Percentiles rank a stretch among this genome's conserved stretches.
Conservation (phyloP, 225 moss, liverwort and hornwort genomes). For the Polytrichum commune region DNA sequence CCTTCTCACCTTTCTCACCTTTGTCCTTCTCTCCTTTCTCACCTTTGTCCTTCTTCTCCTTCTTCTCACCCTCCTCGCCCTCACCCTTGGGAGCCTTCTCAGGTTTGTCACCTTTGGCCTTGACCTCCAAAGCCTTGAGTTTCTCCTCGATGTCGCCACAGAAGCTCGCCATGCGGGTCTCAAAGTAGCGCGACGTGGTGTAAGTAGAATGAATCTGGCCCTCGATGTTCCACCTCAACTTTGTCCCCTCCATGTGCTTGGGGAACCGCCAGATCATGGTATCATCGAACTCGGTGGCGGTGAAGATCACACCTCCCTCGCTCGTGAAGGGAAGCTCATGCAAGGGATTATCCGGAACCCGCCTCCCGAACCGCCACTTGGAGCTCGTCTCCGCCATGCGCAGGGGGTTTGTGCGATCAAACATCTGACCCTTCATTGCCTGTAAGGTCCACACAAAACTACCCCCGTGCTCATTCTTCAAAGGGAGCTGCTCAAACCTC, state of each 20-base stretch:
- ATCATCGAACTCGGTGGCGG: constrained; percentile 23
- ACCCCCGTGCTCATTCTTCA: constrained; percentile 43
- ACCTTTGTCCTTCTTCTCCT: background rate
- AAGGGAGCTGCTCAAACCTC: constrained; percentile 55
- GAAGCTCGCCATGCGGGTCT: constrained; percentile 48
- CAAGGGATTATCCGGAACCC: constrained; percentile 41
- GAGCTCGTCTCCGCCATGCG: constrained; percentile 38
- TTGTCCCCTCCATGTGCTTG: constrained; percentile 34
- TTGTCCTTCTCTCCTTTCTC: background rate
- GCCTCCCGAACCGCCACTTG: constrained; percentile 38
- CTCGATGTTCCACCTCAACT: constrained; percentile 44
- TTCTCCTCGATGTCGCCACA: constrained; percentile 47
- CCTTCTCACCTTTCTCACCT: background rate
- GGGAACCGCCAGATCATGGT: constrained; percentile 61
- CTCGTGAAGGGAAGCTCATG: constrained; percentile 50
- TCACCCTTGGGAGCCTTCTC: constrained; percentile 13
- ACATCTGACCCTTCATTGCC: constrained; percentile 42
- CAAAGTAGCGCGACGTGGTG: constrained; percentile 46
- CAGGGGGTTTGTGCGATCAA: constrained; percentile 40
- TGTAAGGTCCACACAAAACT: constrained; percentile 57
- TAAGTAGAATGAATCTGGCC: constrained; percentile 56
- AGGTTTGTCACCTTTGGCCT: constrained; percentile 6
- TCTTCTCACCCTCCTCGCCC: constrained; percentile 11
- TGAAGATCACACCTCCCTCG: constrained; percentile 48
- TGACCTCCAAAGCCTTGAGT: constrained; percentile 28